Percentiles rank a stretch among this genome's conserved stretches.
Conservation (phyloP, 331 rosid genomes). For the Saraca asoca region DNA sequence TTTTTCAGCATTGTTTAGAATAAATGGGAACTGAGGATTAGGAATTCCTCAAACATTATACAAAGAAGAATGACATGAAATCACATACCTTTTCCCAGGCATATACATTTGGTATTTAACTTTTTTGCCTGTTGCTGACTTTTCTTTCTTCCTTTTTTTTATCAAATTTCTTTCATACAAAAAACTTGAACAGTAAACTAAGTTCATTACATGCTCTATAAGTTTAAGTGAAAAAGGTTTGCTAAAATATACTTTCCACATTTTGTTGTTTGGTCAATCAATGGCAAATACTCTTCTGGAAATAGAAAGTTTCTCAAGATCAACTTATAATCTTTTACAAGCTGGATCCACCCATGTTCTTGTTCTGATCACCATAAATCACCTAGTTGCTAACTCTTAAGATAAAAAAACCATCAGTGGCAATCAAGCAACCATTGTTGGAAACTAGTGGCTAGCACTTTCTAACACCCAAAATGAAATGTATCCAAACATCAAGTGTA, state of each 20-base stretch:
- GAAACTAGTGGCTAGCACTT: no score
- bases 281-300: not conserved
- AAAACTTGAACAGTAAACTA: not conserved
- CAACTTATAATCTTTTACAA: no score
- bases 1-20: no score
- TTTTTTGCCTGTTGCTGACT: no score
- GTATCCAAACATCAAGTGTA: not conserved
- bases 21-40: no score
- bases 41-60: no score
- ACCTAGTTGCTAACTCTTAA: no score
- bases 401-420: no score
- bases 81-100: not conserved
- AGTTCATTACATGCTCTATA: not conserved
- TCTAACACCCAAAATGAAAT: not conserved
- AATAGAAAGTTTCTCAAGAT: no score
- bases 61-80: conserved; percentile 11
- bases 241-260: not conserved
- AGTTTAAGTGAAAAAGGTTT: not conserved
- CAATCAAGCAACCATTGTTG: not conserved
- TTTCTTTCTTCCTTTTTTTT: no score
- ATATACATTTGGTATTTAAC: not conserved
- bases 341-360: not conserved
- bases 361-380: no score
- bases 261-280: not conserved
- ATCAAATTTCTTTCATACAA: no score